Conservation (phyloP, 257 asterid species). For the Anisodus tanguticus region DNA sequence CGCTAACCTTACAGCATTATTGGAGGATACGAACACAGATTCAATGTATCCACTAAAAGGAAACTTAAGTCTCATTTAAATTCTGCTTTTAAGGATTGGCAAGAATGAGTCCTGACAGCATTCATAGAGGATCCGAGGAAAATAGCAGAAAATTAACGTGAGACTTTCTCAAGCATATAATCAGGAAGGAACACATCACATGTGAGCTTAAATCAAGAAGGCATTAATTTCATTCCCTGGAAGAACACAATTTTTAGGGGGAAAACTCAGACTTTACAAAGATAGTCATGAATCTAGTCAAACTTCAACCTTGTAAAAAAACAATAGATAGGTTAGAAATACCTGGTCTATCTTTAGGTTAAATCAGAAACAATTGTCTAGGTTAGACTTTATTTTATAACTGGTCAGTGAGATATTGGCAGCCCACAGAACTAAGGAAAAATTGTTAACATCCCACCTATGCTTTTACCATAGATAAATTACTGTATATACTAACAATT, state of each 20-base stretch:
- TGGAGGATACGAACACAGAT: neutral
- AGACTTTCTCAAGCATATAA: conserved; percentile 3
- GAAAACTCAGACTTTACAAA: neutral
- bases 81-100: neutral
- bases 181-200: neutral
- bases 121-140: too few species aligned
- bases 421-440: neutral
- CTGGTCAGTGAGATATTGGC: neutral
- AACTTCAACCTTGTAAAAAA: neutral
- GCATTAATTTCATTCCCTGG: neutral
- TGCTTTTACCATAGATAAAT: neutral
- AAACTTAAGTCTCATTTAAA: neutral
- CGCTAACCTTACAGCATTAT: neutral
- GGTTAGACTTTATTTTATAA: neutral
- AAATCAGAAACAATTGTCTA: too few species aligned
- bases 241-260: neutral
- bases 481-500: neutral
- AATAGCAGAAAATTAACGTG: neutral
- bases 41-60: neutral
- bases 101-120: too few species aligned
- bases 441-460: neutral
- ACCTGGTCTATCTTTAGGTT: neutral
- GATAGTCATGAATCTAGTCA: neutral
- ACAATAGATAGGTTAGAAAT: neutral
- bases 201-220: neutral